Conservation (phyloP, 192 early-diverging fungal genomes). For the Podila epigama region DNA sequence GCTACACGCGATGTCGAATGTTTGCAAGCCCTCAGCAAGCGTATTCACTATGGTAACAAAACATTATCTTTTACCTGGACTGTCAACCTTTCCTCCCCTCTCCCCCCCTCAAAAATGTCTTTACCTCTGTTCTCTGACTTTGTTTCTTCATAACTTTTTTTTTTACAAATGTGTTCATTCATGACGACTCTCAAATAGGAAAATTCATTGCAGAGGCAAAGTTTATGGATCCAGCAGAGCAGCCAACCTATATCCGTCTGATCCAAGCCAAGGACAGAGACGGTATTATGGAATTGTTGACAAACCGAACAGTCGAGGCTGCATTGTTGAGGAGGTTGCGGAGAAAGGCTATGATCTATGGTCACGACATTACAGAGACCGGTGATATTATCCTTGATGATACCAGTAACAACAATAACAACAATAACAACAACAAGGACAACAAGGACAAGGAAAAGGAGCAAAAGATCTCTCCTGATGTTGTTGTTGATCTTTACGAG, state of each 20-base stretch:
- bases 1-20: slow-evolving; percentile 94
- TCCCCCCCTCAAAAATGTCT: background rate
- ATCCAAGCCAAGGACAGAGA: slow-evolving; percentile 78
- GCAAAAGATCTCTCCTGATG: slow-evolving; percentile 76
- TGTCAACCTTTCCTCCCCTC: too few relatives aligned
- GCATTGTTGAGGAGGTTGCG: slow-evolving; percentile 81
- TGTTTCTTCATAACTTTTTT: background rate
- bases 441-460: slow-evolving; percentile 7
- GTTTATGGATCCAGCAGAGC: slow-evolving; percentile 83
- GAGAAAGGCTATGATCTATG: slow-evolving; percentile 93
- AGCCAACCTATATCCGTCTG: slow-evolving; percentile 76
- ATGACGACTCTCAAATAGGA: slow-evolving; percentile 53
- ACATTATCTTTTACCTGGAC: slow-evolving; percentile 4
- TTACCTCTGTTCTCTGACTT: background rate
- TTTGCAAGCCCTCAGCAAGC: slow-evolving; percentile 87
- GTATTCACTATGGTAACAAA: slow-evolving; percentile 98
- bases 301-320: slow-evolving; percentile 87
- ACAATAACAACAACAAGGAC: background rate
- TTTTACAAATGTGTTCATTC: background rate
- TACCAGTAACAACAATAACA: background rate
- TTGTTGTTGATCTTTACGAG: slow-evolving; percentile 92
- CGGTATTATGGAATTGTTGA: slow-evolving; percentile 85
- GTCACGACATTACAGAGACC: slow-evolving; percentile 81
- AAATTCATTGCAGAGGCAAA: slow-evolving; percentile 98
- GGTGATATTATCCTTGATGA: slow-evolving; percentile 34